phyloP scores from a whole-genome alignment of 805 yeast species.

The Candida chauliodis region DNA sequence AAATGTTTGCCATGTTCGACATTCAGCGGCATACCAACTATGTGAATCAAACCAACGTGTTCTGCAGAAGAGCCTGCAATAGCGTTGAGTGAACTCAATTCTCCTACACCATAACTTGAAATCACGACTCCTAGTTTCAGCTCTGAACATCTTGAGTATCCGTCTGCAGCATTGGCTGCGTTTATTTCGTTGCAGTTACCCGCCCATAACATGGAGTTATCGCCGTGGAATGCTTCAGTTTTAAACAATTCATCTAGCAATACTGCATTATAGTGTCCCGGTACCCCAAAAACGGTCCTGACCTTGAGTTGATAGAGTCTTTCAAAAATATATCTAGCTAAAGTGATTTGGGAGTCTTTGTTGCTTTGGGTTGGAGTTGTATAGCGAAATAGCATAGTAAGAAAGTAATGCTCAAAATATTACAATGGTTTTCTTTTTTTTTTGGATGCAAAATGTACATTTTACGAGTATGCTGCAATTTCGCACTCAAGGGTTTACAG shows the following conservation, averaged over 20 bases:
- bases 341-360: slow-evolving; percentile 28
- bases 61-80: slow-evolving; percentile 41
- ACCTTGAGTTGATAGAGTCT: slow-evolving; percentile 36
- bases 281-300: slow-evolving; percentile 37
- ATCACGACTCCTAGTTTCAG: slow-evolving; percentile 31
- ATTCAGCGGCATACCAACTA: slow-evolving; percentile 38
- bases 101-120: slow-evolving; percentile 43
- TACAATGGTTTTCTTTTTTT: no score
- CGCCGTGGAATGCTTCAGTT: slow-evolving; percentile 25
- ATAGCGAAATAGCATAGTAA: slow-evolving; percentile 6
- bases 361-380: not conserved
- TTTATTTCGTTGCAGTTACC: slow-evolving; percentile 44
- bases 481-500: not conserved
- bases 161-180: slow-evolving; percentile 44
- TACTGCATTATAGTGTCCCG: slow-evolving; percentile 39
- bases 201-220: slow-evolving; percentile 32
- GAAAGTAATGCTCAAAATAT: not conserved
- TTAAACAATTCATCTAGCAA: slow-evolving; percentile 38
- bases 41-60: slow-evolving; percentile 38
- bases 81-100: slow-evolving; percentile 36
- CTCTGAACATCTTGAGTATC: slow-evolving; percentile 34
- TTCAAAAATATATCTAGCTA: slow-evolving; percentile 39
- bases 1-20: slow-evolving; percentile 36
- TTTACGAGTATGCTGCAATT: slow-evolving; percentile 1
- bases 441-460: slow-evolving; percentile 2